These are phyloP conservation scores for Daldinia childiae DNA, from an alignment of 495 filamentous ascomycete species.

Conservation along the genomic window DNA sequence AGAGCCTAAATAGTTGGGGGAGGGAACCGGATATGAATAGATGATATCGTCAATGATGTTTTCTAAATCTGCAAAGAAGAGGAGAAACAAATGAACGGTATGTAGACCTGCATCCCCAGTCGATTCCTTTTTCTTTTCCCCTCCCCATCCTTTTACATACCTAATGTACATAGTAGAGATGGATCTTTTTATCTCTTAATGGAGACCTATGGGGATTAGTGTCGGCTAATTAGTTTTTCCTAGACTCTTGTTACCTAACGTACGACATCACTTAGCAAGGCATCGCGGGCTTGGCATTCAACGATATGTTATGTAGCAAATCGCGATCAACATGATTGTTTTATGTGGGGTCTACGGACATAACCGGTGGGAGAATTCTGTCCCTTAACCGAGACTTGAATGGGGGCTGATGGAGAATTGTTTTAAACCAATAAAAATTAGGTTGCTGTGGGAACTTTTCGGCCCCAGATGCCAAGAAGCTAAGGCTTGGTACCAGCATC, in stretches of 20 bases:
- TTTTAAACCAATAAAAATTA: constrained; percentile 21
- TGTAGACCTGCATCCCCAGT: constrained; percentile 8
- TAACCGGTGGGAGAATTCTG: constrained; percentile 37
- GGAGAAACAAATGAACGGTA: constrained; percentile 14
- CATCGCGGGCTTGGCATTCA: background rate
- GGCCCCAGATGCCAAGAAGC: constrained; percentile 35
- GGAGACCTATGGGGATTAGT: background rate
- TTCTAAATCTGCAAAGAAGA: constrained; percentile 23
- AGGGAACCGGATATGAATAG: constrained; percentile 2
- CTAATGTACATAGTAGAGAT: too few relatives aligned
- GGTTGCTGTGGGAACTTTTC: constrained; percentile 31
- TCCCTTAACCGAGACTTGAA: constrained; percentile 23
- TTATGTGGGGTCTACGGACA: constrained; percentile 16
- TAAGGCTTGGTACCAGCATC: constrained; percentile 21
- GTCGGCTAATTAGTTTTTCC: constrained; percentile 32
- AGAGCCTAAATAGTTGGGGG: background rate
- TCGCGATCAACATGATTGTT: constrained; percentile 28
- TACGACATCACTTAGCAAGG: constrained; percentile 1
- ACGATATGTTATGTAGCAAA: constrained; percentile 25
- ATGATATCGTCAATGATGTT: background rate
- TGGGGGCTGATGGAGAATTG: constrained; percentile 10
- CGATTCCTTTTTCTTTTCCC: constrained; percentile 4
- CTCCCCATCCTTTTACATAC: background rate
- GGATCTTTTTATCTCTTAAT: too few relatives aligned
- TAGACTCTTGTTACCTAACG: background rate